Conservation (phyloP, 768 basidiomycete species). For the Mycena epipterygia region DNA sequence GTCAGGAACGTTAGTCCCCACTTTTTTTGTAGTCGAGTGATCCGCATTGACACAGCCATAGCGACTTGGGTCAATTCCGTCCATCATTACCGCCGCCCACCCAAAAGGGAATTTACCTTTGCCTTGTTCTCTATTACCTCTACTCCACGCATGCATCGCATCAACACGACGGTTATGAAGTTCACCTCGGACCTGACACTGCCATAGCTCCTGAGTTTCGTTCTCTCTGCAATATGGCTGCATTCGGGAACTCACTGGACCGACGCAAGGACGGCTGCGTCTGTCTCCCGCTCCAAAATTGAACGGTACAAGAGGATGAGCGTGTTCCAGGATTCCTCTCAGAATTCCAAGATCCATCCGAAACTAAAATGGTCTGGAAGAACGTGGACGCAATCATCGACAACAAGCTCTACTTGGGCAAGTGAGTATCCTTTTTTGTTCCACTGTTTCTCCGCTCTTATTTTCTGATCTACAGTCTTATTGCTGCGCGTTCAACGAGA, state of each 20-base stretch:
- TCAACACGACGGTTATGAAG: slow-evolving; percentile 2
- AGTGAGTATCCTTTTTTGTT: slow-evolving; percentile 62
- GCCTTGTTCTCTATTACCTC: slow-evolving; percentile 25
- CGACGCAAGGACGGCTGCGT: slow-evolving; percentile 29
- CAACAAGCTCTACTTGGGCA: slow-evolving; percentile 78
- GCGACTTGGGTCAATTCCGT: slow-evolving; percentile 5
- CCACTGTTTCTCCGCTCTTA: slow-evolving; percentile 37
- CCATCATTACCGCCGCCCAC: slow-evolving; percentile 4
- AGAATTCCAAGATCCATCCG: slow-evolving; percentile 35
- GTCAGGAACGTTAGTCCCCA: slow-evolving; percentile 14
- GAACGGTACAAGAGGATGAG: slow-evolving; percentile 41
- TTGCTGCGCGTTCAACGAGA: slow-evolving; percentile 79
- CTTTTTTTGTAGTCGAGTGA: slow-evolving; percentile 6
- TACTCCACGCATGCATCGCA: slow-evolving; percentile 26
- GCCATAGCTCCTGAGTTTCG: slow-evolving; percentile 35
- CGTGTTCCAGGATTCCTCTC: slow-evolving; percentile 17
- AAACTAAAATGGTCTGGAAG: slow-evolving; percentile 67
- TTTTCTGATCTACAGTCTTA: slow-evolving; percentile 60
- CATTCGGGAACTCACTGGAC: slow-evolving; percentile 25
- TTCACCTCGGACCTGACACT: slow-evolving; percentile 25
- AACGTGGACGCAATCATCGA: slow-evolving; percentile 79
- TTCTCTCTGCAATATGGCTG: slow-evolving; percentile 21
- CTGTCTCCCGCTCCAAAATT: slow-evolving; percentile 26
- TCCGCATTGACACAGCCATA: slow-evolving; percentile 30
- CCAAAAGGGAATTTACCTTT: slow-evolving; percentile 7